Percentiles rank a stretch among this genome's conserved stretches.
Conservation (phyloP, 352 stramenopile species). For the Phytophthora gonapodyides region DNA sequence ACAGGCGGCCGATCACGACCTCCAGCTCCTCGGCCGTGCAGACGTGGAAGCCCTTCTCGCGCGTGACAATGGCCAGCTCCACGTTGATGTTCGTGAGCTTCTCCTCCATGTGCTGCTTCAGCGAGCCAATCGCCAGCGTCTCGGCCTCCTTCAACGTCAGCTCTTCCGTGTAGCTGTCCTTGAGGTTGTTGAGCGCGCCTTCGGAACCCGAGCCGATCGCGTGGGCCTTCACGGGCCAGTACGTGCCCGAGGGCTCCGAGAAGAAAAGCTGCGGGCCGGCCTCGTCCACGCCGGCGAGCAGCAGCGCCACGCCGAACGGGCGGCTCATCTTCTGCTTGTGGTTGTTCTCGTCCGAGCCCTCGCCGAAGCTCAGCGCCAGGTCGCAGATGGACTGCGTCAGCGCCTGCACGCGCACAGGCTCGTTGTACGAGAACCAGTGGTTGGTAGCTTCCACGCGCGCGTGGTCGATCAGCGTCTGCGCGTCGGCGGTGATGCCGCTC, state of each 20-base stretch:
- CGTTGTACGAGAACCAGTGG: constrained; percentile 98
- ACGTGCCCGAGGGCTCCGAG: constrained; percentile 98
- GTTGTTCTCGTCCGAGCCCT: constrained; percentile 93
- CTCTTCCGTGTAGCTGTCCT: constrained; percentile 97
- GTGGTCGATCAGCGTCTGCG: constrained; percentile 99
- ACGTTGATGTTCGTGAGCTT: constrained; percentile 99
- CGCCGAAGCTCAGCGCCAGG: constrained; percentile 96
- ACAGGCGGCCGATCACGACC: constrained; percentile 88
- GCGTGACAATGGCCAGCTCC: constrained; percentile 96
- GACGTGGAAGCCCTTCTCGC: constrained; percentile 96
- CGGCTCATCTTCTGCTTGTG: constrained; percentile 98
- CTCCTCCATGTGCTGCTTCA: constrained; percentile 99
- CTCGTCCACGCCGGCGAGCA: constrained; percentile 97
- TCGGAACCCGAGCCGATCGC: constrained; percentile 98
- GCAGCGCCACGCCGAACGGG: constrained; percentile 98
- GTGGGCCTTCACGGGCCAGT: constrained; percentile 98
- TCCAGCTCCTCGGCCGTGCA: constrained; percentile 94
- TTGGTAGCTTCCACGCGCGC: constrained; percentile 99
- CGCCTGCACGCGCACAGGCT: constrained; percentile 97
- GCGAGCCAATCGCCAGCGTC: constrained; percentile 93
- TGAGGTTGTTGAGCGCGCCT: constrained; percentile 97
- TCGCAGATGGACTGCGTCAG: constrained; percentile 99
- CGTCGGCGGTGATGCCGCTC: constrained; percentile 98
- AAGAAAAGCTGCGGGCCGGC: constrained; percentile 95
- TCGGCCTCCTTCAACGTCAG: constrained; percentile 98